These are phyloP conservation scores for Alternaria sp. DNA, from an alignment of 2,329 filamentous ascomycete genomes.

Conservation along the genomic window DNA sequence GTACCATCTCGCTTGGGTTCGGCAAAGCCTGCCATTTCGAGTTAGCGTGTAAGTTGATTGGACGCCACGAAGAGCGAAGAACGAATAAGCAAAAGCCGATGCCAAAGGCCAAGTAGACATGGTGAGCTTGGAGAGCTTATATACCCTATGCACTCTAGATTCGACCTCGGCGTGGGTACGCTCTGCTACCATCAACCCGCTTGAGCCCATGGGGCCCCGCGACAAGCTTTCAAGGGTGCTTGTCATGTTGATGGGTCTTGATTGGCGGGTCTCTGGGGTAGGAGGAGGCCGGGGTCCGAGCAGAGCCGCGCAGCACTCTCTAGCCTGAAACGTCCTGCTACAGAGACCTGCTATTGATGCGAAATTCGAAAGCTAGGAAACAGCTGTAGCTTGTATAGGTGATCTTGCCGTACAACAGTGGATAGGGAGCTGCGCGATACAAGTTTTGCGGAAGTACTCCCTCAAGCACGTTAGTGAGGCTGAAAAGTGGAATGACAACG, in stretches of 20 bases:
- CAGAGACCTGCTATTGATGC: conserved; percentile 15
- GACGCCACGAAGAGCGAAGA: conserved; percentile 14
- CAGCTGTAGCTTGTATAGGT: not conserved
- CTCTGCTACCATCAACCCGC: conserved; percentile 1
- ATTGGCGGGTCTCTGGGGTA: conserved; percentile 16
- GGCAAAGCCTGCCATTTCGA: conserved; percentile 12
- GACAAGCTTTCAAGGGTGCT: conserved; percentile 20
- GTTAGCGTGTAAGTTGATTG: conserved; percentile 2
- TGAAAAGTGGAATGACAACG: not conserved
- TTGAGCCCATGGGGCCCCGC: conserved; percentile 27
- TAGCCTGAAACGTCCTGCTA: conserved; percentile 2
- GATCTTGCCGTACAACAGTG: not conserved
- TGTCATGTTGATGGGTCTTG: conserved; percentile 12
- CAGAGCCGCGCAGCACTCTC: not conserved
- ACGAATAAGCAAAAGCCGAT: conserved; percentile 14
- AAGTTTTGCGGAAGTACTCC: not conserved
- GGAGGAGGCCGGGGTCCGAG: not conserved
- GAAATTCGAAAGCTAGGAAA: not conserved
- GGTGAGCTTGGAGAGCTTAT: conserved; percentile 11
- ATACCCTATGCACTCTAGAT: conserved; percentile 1
- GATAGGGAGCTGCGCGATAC: not conserved
- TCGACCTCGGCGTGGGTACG: conserved; percentile 10
- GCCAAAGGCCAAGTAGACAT: conserved; percentile 6
- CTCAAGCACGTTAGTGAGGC: not conserved
- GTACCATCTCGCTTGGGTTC: conserved; percentile 9